These are phyloP conservation scores for Fusarium tupiense DNA, from an alignment of 2,329 filamentous ascomycete genomes.

Conservation along the genomic window DNA sequence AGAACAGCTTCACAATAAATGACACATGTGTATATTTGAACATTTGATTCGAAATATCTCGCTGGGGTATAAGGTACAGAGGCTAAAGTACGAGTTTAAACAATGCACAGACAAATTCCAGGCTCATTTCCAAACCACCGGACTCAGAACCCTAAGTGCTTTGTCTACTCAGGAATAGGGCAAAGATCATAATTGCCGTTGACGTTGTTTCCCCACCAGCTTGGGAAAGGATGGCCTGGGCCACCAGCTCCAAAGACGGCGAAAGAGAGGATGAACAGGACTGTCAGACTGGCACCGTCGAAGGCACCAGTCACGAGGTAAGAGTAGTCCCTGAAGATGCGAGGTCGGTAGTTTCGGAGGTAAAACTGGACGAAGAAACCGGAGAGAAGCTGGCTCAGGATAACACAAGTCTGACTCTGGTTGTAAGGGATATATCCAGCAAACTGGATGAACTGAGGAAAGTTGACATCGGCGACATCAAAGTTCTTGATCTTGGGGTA, in stretches of 20 bases:
- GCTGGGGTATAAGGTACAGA: background rate
- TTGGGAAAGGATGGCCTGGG: slow-evolving; percentile 55
- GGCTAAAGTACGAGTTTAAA: background rate
- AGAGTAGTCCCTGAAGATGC: slow-evolving; percentile 63
- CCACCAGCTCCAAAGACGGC: slow-evolving; percentile 65
- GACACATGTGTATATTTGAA: background rate
- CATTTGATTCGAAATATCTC: background rate
- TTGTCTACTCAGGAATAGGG: slow-evolving; percentile 47
- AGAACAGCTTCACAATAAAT: background rate
- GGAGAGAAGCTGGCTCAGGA: slow-evolving; percentile 56
- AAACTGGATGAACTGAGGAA: slow-evolving; percentile 64
- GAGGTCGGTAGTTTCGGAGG: slow-evolving; percentile 61
- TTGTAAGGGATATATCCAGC: slow-evolving; percentile 66
- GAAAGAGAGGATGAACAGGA: slow-evolving; percentile 64
- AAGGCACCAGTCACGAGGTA: slow-evolving; percentile 64
- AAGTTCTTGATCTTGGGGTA: slow-evolving; percentile 57
- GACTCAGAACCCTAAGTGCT: accelerated
- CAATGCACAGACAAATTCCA: background rate
- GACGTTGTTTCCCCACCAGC: slow-evolving; percentile 65
- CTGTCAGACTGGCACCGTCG: slow-evolving; percentile 60
- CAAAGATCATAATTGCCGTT: slow-evolving; percentile 61
- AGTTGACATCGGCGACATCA: slow-evolving; percentile 56
- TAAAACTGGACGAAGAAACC: slow-evolving; percentile 63
- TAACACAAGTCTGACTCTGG: slow-evolving; percentile 63
- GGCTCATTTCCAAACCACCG: background rate